Base-by-base conservation (phyloP, 805 yeast species). In the Candida ortonii region DNA sequence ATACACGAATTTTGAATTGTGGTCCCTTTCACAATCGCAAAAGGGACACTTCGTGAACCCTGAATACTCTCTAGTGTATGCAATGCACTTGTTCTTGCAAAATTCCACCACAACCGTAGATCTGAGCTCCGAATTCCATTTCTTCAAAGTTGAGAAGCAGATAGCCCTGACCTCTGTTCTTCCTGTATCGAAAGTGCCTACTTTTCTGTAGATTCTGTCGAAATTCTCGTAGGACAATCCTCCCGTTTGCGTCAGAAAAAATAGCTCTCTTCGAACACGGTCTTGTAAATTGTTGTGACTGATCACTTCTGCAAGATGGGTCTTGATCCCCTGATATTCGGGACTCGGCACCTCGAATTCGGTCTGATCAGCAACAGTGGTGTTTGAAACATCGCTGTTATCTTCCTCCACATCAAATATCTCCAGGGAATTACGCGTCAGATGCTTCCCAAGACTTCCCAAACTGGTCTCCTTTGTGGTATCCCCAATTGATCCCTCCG, bases 181-280 rank as follows among this genome's bases (percentile, higher is more conserved):
- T 24, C 26, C 33, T 8, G 25, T 3, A 3, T 32, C 30, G 14
- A 24, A 28, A 6, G 36, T 14, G 21, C 21, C 30, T 20, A 38
- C 40, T 18, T 31, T 39, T 9, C 30, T 18, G 29, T 43, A 43
- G 15, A 43, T 34, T 7, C 40, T 37, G 24, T 43, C 47, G 17
- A 43, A 39, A 18, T 38, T 43, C 15, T 43, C 47, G 28, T 43
- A 43, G 9, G 47, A 39, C 30, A 43, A 24, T 17, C 38, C 33
- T 12, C 47, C 47, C 3, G 36, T 43, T 19, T 43, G 47, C 3
- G 47, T 43, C 17, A 38, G 25, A 16, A 43, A 43, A 16, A 43
- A 43, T 7, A 43, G 22, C 23, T 43, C 47, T 13, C 47, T 25
- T 9, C 47, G 34, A 12, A 43, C 40, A 14, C 25, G 29, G 28